phyloP scores from a whole-genome alignment of 768 basidiomycete genomes.

The Arthromyces matolae region DNA sequence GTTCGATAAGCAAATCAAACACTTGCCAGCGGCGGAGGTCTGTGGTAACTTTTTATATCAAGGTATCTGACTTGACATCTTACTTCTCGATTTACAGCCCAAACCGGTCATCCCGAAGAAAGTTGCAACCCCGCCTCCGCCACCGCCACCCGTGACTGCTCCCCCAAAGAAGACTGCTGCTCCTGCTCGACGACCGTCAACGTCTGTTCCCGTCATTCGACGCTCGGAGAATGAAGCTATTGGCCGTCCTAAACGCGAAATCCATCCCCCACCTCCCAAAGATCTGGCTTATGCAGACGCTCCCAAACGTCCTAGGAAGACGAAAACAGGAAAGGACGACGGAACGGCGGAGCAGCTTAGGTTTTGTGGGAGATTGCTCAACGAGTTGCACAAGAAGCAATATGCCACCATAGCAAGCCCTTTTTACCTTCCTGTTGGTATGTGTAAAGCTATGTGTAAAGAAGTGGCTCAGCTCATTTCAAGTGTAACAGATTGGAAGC shows the following conservation, averaged over 20 bases:
- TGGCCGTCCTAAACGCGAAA: slow-evolving; percentile 94
- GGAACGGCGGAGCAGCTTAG: slow-evolving; percentile 79
- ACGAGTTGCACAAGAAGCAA: slow-evolving; percentile 76
- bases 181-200: slow-evolving; percentile 66
- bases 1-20: slow-evolving; percentile 86
- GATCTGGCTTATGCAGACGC: slow-evolving; percentile 81
- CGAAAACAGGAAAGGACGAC: slow-evolving; percentile 59
- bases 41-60: slow-evolving; percentile 48
- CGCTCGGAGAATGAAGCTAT: slow-evolving; percentile 64
- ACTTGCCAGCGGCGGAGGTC: slow-evolving; percentile 72
- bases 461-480: slow-evolving; percentile 3
- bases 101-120: slow-evolving; percentile 47
- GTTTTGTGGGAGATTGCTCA: slow-evolving; percentile 73
- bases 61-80: neutral
- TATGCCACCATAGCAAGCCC: slow-evolving; percentile 69
- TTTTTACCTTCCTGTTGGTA: slow-evolving; percentile 94
- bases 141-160: slow-evolving; percentile 37
- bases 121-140: slow-evolving; percentile 45
- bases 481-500: slow-evolving; percentile 70
- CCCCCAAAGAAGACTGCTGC: slow-evolving; percentile 44
- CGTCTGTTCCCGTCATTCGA: slow-evolving; percentile 78
- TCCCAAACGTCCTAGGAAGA: slow-evolving; percentile 65
- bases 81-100: slow-evolving; percentile 24
- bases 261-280: slow-evolving; percentile 92
- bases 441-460: slow-evolving; percentile 28